Conservation (phyloP, 257 asterid species). For the Fraxinus excelsior region DNA sequence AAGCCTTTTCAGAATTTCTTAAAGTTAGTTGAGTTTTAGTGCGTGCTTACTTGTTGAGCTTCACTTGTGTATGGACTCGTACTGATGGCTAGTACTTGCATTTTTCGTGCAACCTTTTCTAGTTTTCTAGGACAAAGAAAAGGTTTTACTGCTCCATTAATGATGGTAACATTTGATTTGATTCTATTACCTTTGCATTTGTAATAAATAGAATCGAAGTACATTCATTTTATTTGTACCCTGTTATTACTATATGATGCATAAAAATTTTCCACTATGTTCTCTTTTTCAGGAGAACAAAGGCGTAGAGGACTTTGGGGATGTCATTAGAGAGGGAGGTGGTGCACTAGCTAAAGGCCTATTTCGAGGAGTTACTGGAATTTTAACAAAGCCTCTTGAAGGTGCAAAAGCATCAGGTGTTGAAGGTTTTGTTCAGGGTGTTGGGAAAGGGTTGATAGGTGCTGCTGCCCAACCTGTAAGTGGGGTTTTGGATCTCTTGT, state of each 20-base stretch:
- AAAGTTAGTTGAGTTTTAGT: neutral
- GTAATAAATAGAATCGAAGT: neutral
- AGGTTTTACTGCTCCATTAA: neutral
- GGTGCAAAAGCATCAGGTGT: conserved; percentile 99
- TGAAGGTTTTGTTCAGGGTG: conserved; percentile 99
- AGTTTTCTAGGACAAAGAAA: neutral
- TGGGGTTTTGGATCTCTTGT: conserved; percentile 92
- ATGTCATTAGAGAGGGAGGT: conserved; percentile 96
- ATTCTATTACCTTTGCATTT: conserved; percentile 5
- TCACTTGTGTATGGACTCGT: neutral
- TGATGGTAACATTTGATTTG: neutral
- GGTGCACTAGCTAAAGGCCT: conserved; percentile 98
- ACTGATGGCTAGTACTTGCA: neutral
- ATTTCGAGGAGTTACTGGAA: conserved; percentile 96
- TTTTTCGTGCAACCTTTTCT: neutral
- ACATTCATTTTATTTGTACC: conserved; percentile 8
- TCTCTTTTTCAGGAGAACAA: conserved; percentile 69
- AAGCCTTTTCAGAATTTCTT: neutral
- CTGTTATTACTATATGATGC: conserved; percentile 13
- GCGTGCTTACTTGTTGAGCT: neutral
- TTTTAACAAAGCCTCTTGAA: conserved; percentile 96
- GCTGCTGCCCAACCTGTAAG: conserved; percentile 99
- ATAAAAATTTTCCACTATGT: conserved; percentile 17
- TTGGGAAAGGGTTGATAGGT: conserved; percentile 96
- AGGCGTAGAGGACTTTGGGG: conserved; percentile 97